Base-by-base conservation (phyloP, 1,284 basidiomycete genomes). In the Chiua sp. region DNA sequence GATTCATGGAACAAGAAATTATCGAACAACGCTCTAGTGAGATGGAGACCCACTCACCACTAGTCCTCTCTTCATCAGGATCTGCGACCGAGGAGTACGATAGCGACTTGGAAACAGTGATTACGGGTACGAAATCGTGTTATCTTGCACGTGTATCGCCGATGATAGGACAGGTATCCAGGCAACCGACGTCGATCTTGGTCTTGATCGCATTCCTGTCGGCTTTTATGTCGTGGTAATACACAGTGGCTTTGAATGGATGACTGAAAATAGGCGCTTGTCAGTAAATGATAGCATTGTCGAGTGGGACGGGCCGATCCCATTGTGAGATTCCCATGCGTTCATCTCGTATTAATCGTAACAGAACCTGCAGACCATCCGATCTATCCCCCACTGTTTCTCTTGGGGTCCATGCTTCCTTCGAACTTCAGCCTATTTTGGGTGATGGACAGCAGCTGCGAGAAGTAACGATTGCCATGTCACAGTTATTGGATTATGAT, bases 361-460 rank as follows among this genome's bases (percentile, higher is more conserved):
- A 51, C 26, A 39, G 7, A 7, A 10, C 23, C 37, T 42, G 15
- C 33, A 63, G 62, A 42, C 57, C 62, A 11, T 44, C 54, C 44
- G 54, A 64, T 53, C 15, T 13, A 26, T 64, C 63, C 23, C 44
- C 30, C 10, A 47, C 6, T 6, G 35, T 64, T 30, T 26, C 16
- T 57, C 26, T 64, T 22, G 46, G 23, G 13, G 26, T 65, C 10
- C 55, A 47, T 42, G 63, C 59, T 33, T 54, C 63, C 3, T 64
- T 57, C 23, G 55, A 65, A 35, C 33, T 57, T 22, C 54, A 51
- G n/a, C 59, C 60, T 15, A 53, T 63, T 22, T 47, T 64, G 18
- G 57, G 57, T 44, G 33, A 50, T 23, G 57, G 53, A 7, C 20
- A 50, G 32, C 32, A 18, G 26, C 32, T 65, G 8, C 52, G 51